Evolutionary conservation across 805 yeast genomes (phyloP), one percentile per base, ranked within the genome.

Genomic region (Spathaspora boniae): DNA sequence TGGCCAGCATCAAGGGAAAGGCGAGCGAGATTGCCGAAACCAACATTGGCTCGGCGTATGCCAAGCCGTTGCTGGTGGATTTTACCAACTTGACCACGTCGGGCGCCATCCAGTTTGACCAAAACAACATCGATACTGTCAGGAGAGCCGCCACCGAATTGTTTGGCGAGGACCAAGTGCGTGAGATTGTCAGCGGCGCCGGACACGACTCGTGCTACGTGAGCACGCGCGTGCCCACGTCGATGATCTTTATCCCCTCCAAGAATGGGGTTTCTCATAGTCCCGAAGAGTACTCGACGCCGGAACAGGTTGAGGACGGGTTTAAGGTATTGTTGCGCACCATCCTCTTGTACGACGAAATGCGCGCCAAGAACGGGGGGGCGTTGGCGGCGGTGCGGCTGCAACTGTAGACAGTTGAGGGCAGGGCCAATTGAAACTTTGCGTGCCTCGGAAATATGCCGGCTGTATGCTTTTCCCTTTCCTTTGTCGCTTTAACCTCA

Each of bases 211-310:
- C 85, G 6, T 78, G 86, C 46, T 68, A 73, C 16, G 76, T 82
- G 2, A 66, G 75, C 6, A 47, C 60, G 5, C 63, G 68, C 30
- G 71, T 75, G 26, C 88, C 89, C 26, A 80, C 88, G 0, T 74
- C 86, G 2, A 82, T 82, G 87, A 74, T 82, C 22, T 82, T 82
- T 52, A 76, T 80, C 47, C 88, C 89, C 6, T 72, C 82, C 20
- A 72, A 61, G 44, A 80, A 76, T 47, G 87, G 87, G 16, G 63
- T 81, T 25, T 71, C 80, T 17, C 88, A 82, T 53, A 79, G 78
- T 53, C 82, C 80, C 7, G 73, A 68, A 36, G 88, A 82, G 47
- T 81, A 77, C 50, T 68, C 80, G 15, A 67, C 76, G 0, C 86
- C 85, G 3, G 79, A 79, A 40, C 77, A 80, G 41, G 66, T 78